Evolutionary conservation across 495 filamentous ascomycete genomes (phyloP).

Genomic region (Cudoniella acicularis): DNA sequence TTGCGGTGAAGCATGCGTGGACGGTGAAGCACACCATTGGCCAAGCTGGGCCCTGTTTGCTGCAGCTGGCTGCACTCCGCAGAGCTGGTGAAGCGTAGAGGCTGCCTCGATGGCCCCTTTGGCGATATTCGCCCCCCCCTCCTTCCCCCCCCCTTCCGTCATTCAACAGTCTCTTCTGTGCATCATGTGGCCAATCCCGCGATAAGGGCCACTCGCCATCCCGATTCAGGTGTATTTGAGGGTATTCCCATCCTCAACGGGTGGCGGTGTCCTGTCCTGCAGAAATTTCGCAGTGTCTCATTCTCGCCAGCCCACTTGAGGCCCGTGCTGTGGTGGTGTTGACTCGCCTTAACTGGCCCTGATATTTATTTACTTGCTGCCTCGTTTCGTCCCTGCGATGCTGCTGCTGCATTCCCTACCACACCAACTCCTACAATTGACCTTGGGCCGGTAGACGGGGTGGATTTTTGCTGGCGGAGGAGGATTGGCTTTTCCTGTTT

Average conservation of each 20-base stretch:
- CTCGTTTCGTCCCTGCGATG: background rate
- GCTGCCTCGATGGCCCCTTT: background rate
- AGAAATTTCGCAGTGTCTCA: too few species aligned
- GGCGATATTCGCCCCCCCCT: too few species aligned
- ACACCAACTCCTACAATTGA: background rate
- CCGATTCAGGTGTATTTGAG: background rate
- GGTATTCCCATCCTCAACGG: background rate
- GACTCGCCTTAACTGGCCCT: background rate
- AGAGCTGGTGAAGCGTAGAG: background rate
- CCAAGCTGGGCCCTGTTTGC: background rate
- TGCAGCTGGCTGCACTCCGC: background rate
- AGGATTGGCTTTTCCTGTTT: background rate
- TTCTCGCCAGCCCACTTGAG: too few species aligned
- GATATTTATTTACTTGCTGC: background rate
- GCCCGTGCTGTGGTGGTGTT: background rate
- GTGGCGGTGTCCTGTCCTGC: background rate
- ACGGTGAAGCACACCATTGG: background rate
- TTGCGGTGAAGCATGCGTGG: slow-evolving; percentile 1
- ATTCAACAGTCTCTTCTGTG: background rate
- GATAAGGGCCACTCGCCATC: background rate
- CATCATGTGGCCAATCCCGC: background rate
- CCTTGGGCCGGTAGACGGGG: background rate
- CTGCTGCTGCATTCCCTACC: background rate
- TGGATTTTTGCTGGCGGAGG: background rate
- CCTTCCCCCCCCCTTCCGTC: background rate